Conservation (phyloP, 441 rosid genomes). For the Daphne laureola region DNA sequence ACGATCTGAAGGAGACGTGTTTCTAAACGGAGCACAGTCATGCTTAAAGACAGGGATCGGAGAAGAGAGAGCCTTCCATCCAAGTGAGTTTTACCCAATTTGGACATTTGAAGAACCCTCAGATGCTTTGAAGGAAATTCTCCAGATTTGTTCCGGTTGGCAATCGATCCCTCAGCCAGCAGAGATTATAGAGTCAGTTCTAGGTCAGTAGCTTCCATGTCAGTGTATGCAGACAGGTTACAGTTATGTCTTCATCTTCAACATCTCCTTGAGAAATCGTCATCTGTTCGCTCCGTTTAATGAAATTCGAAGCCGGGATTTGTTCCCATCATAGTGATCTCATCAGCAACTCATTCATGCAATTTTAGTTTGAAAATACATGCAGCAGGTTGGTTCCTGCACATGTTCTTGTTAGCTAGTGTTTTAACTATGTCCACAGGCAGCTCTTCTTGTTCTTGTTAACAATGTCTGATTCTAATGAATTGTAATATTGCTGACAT, state of each 20-base stretch:
- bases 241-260: slow-evolving; percentile 14
- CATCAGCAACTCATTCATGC: no score
- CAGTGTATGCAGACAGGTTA: background rate
- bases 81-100: slow-evolving; percentile 49
- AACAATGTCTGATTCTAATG: no score
- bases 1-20: slow-evolving; percentile 60
- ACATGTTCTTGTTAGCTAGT: no score
- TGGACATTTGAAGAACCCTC: slow-evolving; percentile 63
- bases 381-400: no score
- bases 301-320: background rate
- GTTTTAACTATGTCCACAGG: no score
- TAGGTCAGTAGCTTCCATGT: slow-evolving; percentile 6
- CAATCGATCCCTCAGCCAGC: slow-evolving; percentile 34
- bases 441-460: no score
- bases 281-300: slow-evolving; percentile 25
- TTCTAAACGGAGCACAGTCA: slow-evolving; percentile 52
- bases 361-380: no score
- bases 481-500: no score
- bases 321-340: background rate
- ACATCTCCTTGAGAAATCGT: slow-evolving; percentile 12
- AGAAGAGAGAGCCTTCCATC: slow-evolving; percentile 51
- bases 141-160: slow-evolving; percentile 49
- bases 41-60: slow-evolving; percentile 22
- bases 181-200: slow-evolving; percentile 13
- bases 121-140: slow-evolving; percentile 44